Conservation (phyloP, 1,284 basidiomycete species). For the Ceratobasidium sp. region DNA sequence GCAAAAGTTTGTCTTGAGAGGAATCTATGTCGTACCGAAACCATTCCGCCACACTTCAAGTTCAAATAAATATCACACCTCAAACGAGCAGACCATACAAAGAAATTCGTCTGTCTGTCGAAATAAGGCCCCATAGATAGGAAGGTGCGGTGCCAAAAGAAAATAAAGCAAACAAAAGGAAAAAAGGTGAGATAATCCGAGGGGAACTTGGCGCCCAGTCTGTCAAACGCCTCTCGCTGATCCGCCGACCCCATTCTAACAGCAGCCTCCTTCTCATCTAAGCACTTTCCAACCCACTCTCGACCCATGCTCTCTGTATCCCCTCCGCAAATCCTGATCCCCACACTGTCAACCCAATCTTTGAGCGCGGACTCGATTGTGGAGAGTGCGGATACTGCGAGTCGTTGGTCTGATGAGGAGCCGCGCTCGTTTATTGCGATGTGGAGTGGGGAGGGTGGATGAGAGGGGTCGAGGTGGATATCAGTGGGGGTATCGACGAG, state of each 20-base stretch:
- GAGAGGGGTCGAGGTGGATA: constrained; percentile 53
- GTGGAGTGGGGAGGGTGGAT: constrained; percentile 75
- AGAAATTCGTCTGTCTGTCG: no score
- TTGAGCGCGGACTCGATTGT: constrained; percentile 81
- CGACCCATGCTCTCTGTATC: constrained; percentile 66
- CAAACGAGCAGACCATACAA: no score
- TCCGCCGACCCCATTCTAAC: constrained; percentile 53
- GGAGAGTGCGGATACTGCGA: constrained; percentile 83
- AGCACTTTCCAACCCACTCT: constrained; percentile 69
- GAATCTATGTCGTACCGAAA: no score
- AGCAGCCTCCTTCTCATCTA: constrained; percentile 69
- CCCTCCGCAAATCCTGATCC: constrained; percentile 63
- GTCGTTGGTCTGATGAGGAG: constrained; percentile 91
- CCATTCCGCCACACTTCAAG: no score
- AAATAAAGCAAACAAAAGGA: no score
- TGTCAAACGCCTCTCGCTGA: constrained; percentile 28
- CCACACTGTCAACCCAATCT: constrained; percentile 80
- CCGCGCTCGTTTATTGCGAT: constrained; percentile 93
- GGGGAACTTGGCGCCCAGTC: not conserved
- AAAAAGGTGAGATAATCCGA: no score
- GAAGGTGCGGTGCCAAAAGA: no score
- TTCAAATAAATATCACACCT: no score
- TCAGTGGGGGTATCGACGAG: constrained; percentile 35
- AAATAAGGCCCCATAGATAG: no score
- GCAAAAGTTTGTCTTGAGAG: no score